Base-by-base conservation (phyloP, 306 rosid species). In the Pachyrhizus erosus region DNA sequence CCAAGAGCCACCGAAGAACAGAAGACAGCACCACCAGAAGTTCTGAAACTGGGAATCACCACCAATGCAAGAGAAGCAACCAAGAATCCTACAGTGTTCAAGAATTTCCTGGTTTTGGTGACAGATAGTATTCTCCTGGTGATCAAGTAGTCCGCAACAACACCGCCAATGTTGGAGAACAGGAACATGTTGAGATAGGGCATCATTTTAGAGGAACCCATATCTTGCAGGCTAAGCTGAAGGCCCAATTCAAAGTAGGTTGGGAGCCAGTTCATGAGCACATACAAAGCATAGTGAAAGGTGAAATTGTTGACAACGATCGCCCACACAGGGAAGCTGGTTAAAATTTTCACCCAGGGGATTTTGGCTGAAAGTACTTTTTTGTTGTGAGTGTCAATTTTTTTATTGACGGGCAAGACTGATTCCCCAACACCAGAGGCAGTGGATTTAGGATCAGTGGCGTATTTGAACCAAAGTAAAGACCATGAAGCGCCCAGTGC, bases 131-230 rank as follows among this genome's bases (percentile, higher is more conserved):
- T 86, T 83, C 93, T 90, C 83, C 90, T 85, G 11, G 94, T 90
- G 69, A 96, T 92, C 24, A 96, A 85, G 74, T 93, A 87, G 51
- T 96, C 99, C 0, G 98, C 99, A 9, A 90, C 86, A 65, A 92
- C 90, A 27, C 99, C 99, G 0, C 99, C 99, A 23, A 96, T 92
- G 82, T 96, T 96, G 10, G 99, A 93, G 86, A 96, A 96, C 20
- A 96, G 13, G 82, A 96, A 93, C 99, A 96, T 96, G 87, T 96
- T 96, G 21, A 93, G 84, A 87, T 93, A 96, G 21, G 99, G 99
- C 94, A 93, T 43, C 98, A 96, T 96, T 66, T 93, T 96, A 10
- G 98, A 93, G 67, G 97, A 92, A n/a, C 99, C 99, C 99, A 96
- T 93, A n/a, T 96, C 99, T 23, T 93, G 98, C n/a, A 93, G 91